Conservation (phyloP, 1,139 yeast genomes). For the Chernovozyma aurita region DNA sequence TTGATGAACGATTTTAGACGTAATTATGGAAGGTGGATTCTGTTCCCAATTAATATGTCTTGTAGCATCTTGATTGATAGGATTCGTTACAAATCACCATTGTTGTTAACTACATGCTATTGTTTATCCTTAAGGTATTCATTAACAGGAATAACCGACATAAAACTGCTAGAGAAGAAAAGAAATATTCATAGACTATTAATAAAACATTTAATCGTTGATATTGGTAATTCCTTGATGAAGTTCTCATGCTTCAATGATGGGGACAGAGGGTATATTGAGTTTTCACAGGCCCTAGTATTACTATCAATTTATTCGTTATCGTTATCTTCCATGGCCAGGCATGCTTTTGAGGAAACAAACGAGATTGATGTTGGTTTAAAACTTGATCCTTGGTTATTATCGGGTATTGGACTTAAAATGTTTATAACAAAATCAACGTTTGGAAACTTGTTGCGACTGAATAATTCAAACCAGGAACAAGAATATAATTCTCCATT, state of each 20-base stretch:
- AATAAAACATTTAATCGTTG: conserved; percentile 31
- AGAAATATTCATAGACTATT: conserved; percentile 20
- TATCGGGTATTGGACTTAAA: conserved; percentile 55
- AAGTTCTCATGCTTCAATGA: conserved; percentile 18
- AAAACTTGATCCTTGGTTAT: conserved; percentile 57
- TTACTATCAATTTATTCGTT: conserved; percentile 58
- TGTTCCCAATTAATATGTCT: conserved; percentile 55
- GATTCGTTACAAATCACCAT: conserved; percentile 51
- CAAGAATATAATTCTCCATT: conserved; percentile 16
- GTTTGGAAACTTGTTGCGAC: conserved; percentile 23
- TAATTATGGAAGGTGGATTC: conserved; percentile 75
- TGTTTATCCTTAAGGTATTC: conserved; percentile 52
- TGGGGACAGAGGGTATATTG: conserved; percentile 35
- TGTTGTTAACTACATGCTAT: conserved; percentile 64
- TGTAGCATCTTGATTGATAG: conserved; percentile 49
- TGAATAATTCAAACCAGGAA: conserved; percentile 4
- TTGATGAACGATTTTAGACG: conserved; percentile 57
- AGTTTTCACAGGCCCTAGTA: conserved; percentile 63
- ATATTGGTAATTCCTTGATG: conserved; percentile 41
- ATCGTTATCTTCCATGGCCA: conserved; percentile 49
- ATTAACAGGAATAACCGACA: conserved; percentile 18
- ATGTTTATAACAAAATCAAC: conserved; percentile 48
- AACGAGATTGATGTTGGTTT: conserved; percentile 11
- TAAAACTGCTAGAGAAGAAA: conserved; percentile 14
- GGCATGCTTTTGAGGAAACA: conserved; percentile 10